Conservation (phyloP, 202 grass and related monocot species). For the Digitaria exilis region DNA sequence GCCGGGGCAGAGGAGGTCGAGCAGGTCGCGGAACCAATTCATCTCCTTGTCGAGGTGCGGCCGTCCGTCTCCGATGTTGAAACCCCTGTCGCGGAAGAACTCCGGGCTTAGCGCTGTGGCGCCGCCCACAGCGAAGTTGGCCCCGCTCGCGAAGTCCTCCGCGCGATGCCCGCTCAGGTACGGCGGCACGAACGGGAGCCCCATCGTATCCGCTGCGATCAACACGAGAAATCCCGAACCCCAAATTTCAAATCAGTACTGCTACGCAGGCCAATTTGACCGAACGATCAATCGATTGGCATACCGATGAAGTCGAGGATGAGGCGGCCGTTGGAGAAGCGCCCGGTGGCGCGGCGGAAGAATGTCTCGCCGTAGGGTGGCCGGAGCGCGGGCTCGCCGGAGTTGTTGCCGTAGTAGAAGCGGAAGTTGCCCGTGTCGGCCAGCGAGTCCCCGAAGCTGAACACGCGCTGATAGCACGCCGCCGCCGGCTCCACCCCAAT, state of each 20-base stretch:
- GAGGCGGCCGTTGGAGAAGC: constrained; percentile 72
- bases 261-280: background rate
- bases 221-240: background rate
- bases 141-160: constrained; percentile 55
- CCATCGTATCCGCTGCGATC: constrained; percentile 61
- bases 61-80: constrained; percentile 36
- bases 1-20: constrained; percentile 47
- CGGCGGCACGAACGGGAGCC: constrained; percentile 59
- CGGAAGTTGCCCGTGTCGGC: constrained; percentile 71
- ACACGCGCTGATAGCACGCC: constrained; percentile 57
- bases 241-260: constrained; percentile 18
- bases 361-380: constrained; percentile 64
- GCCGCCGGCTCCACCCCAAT: background rate
- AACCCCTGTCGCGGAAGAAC: constrained; percentile 63
- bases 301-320: constrained; percentile 69
- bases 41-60: constrained; percentile 67
- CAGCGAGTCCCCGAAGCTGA: constrained; percentile 89
- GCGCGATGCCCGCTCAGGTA: constrained; percentile 49
- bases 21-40: constrained; percentile 68
- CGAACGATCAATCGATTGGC: background rate
- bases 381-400: constrained; percentile 44
- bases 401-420: constrained; percentile 48
- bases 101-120: constrained; percentile 65
- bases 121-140: constrained; percentile 80
- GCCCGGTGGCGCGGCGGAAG: constrained; percentile 66